Evolutionary conservation across 2,329 filamentous ascomycete genomes (phyloP).

Genomic region (Aspergillus melleus): DNA sequence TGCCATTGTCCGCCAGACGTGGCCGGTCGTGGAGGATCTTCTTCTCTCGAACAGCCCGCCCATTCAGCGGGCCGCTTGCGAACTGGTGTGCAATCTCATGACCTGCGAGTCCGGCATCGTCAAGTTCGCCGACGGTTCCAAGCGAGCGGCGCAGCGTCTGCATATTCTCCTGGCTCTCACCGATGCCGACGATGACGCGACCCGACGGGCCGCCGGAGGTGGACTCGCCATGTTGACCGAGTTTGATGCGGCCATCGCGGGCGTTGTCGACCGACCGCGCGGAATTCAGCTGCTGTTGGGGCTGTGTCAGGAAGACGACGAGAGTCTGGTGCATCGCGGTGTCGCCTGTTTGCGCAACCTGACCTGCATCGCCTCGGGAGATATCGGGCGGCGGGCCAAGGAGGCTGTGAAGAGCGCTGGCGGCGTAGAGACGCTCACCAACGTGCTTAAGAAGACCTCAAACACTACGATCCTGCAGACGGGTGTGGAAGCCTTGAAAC

Average conservation of each 20-base stretch:
- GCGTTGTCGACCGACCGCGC: constrained; percentile 68
- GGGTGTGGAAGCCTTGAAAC: constrained; percentile 71
- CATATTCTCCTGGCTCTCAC: constrained; percentile 84
- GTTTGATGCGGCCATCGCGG: constrained; percentile 71
- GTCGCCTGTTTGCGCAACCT: constrained; percentile 75
- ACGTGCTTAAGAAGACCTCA: constrained; percentile 67
- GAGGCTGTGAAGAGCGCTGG: constrained; percentile 62
- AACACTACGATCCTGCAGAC: constrained; percentile 69
- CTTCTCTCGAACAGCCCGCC: constrained; percentile 73
- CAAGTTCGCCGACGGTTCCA: constrained; percentile 54
- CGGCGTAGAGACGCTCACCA: constrained; percentile 68
- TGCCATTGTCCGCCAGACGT: constrained; percentile 71
- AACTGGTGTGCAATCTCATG: constrained; percentile 85
- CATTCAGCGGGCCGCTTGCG: constrained; percentile 79
- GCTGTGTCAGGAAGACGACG: constrained; percentile 69
- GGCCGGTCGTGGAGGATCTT: constrained; percentile 77
- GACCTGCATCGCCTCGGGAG: constrained; percentile 61
- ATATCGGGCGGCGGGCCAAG: constrained; percentile 61
- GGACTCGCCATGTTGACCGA: constrained; percentile 81
- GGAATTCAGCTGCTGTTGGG: constrained; percentile 78
- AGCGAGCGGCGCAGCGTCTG: constrained; percentile 70
- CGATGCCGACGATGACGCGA: constrained; percentile 78
- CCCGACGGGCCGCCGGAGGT: constrained; percentile 80
- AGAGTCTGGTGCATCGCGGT: constrained; percentile 61
- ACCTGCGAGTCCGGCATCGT: constrained; percentile 46